Evolutionary conservation across 805 yeast genomes (phyloP).

Genomic region (Saturnispora gosingensis): DNA sequence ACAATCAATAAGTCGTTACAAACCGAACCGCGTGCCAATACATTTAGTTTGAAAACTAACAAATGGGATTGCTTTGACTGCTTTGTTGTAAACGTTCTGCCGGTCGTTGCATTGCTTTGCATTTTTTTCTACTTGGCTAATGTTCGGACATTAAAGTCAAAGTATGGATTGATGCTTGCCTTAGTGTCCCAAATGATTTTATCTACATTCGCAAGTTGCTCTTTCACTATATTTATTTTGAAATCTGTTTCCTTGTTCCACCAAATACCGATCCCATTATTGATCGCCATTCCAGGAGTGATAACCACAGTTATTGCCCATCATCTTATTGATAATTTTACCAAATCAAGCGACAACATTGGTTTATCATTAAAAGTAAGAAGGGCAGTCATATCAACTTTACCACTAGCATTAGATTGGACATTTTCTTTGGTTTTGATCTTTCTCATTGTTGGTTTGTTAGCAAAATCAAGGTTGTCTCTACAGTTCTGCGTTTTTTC

Average conservation of each 20-base stretch:
- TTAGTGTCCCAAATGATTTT: constrained; percentile 32
- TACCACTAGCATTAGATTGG: constrained; percentile 2
- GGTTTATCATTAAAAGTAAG: constrained; percentile 3
- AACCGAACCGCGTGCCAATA: background rate
- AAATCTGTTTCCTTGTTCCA: constrained; percentile 29
- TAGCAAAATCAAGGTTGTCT: constrained; percentile 5
- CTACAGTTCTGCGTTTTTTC: constrained; percentile 38
- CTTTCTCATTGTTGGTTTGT: background rate
- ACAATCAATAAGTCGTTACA: background rate
- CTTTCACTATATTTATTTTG: constrained; percentile 30
- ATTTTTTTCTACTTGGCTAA: constrained; percentile 32
- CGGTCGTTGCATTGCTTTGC: constrained; percentile 16
- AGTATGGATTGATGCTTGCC: constrained; percentile 37
- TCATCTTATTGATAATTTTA: constrained; percentile 24
- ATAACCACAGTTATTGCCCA: constrained; percentile 8
- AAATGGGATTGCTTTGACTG: constrained; percentile 3
- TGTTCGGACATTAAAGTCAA: constrained; percentile 36
- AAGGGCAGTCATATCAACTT: constrained; percentile 5
- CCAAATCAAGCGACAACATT: background rate
- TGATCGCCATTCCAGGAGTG: background rate
- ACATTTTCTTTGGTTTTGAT: background rate
- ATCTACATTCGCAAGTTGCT: constrained; percentile 34
- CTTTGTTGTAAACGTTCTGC: background rate
- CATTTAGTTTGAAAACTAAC: background rate
- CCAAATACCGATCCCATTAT: constrained; percentile 12